These are phyloP conservation scores for Dendrobium nobile DNA, from an alignment of 106 monocot genomes.

Conservation along the genomic window DNA sequence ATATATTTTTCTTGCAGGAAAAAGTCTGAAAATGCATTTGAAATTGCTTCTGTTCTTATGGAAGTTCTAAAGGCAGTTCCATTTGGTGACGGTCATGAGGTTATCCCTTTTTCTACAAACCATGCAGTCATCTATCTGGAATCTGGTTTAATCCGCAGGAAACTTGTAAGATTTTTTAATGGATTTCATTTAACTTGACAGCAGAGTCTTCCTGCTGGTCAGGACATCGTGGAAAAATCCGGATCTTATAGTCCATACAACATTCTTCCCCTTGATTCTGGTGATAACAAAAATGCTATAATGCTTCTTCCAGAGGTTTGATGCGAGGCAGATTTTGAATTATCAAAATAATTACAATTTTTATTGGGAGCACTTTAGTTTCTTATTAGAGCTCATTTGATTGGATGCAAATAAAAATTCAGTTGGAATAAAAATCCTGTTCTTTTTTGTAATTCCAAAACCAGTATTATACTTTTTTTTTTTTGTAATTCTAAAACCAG, in stretches of 20 bases:
- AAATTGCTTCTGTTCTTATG: constrained; percentile 34
- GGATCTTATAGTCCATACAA: constrained; percentile 43
- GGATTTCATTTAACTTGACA: not conserved
- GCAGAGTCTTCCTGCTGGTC: constrained; percentile 25
- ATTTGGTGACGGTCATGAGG: constrained; percentile 48
- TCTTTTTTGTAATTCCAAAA: no score
- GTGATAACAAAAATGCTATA: constrained; percentile 39
- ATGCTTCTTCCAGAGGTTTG: constrained; percentile 72
- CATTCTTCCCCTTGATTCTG: constrained; percentile 66
- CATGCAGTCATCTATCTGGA: constrained; percentile 1
- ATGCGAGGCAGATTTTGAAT: not conserved
- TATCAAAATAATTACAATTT: not conserved
- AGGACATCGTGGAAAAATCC: constrained; percentile 21
- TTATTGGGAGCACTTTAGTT: not conserved
- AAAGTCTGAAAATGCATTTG: constrained; percentile 20
- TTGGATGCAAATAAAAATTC: not conserved
- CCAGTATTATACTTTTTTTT: not conserved
- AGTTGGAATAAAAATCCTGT: not conserved
- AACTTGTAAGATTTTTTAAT: not conserved
- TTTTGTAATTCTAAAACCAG: not conserved
- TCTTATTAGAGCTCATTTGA: not conserved
- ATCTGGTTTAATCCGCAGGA: constrained; percentile 1
- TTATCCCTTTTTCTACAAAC: constrained; percentile 3
- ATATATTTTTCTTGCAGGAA: constrained; percentile 16
- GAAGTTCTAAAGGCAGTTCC: constrained; percentile 52